Base-by-base conservation (phyloP, 106 monocot genomes). In the Dendrobium officinale region DNA sequence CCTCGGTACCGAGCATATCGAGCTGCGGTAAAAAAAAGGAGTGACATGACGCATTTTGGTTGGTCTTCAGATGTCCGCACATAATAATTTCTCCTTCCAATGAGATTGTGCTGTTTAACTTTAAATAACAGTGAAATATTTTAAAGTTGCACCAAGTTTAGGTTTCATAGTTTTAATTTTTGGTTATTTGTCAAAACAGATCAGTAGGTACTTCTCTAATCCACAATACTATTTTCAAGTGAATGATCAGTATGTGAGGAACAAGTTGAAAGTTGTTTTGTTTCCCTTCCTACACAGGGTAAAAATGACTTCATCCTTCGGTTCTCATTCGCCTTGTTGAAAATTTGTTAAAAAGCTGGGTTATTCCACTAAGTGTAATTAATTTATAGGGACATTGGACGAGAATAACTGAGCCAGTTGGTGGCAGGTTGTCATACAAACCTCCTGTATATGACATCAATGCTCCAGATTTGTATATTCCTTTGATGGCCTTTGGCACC, bases 401-500 rank as follows among this genome's bases (percentile, higher is more conserved):
- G 3, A 79, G 86, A 75, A 86, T 86, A 47, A 75, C 79, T 67
- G 86, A 86, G 24, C 86, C 86, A 43, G 86, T 86, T 75, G 86
- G 86, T 15, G 86, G 86, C 64, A 82, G 86, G 75, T 74, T 86
- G 5, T 86, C 86, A 9, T 86, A 86, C 79, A 86, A 86, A 79
- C 82, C 86, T 82, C 86, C 86, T 75, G 79, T 86, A 31, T 86
- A 79, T 75, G 86, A 81, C 26, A 81, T 81, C 37, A 81, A 81
- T 56, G 81, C 81, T 75, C 81, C 81, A 16, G 81, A 81, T 55
- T 72, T 86, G n/a, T 86, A 86, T 75, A 86, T 86, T 27, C 86
- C 86, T 49, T 75, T 86, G 3, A 86, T 86, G 86, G 86, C 86
- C 33, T 86, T 86, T 67, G 86, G 83, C 11, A 86, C 86, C 19